phyloP scores from a whole-genome alignment of 805 yeast genomes.

The Kurtzmaniella fragi region DNA sequence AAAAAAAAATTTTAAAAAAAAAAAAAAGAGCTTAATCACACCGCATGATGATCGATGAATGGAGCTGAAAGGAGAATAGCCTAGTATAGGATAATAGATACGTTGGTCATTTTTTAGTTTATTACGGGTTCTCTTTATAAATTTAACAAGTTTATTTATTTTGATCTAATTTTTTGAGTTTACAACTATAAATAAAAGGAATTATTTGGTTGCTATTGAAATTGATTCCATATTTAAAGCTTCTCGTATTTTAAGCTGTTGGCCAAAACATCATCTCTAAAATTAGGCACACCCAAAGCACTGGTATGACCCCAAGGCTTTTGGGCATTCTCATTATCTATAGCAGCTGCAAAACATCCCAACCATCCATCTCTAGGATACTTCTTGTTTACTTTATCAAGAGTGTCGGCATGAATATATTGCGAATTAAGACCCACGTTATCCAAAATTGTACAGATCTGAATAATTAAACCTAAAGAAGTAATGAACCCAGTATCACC shows the following conservation, averaged over 20 bases:
- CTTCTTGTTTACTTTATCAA: constrained; percentile 19
- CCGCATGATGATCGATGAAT: too few species aligned
- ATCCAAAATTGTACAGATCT: constrained; percentile 28
- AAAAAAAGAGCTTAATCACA: too few species aligned
- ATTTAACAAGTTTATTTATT: too few species aligned
- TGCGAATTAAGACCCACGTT: constrained; percentile 25
- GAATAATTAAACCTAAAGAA: constrained; percentile 26
- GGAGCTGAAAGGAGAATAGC: not conserved
- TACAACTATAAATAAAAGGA: too few species aligned
- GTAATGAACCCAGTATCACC: constrained; percentile 29
- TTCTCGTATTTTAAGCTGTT: constrained; percentile 19
- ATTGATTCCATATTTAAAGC: not conserved
- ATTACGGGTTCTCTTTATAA: too few species aligned
- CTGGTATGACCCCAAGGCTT: constrained; percentile 37
- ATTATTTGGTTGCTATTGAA: too few species aligned
- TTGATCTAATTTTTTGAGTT: too few species aligned
- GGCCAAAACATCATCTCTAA: constrained; percentile 21
- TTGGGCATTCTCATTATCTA: constrained; percentile 22
- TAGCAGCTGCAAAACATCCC: constrained; percentile 25
- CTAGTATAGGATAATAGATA: too few species aligned
- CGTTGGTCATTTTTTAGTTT: too few species aligned
- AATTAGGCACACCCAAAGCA: constrained; percentile 23
- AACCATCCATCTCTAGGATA: constrained; percentile 25
- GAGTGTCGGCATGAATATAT: constrained; percentile 22
- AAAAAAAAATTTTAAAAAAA: too few species aligned